These are phyloP conservation scores for Populus pruinosa DNA, from an alignment of 345 rosid genomes.

Conservation along the genomic window DNA sequence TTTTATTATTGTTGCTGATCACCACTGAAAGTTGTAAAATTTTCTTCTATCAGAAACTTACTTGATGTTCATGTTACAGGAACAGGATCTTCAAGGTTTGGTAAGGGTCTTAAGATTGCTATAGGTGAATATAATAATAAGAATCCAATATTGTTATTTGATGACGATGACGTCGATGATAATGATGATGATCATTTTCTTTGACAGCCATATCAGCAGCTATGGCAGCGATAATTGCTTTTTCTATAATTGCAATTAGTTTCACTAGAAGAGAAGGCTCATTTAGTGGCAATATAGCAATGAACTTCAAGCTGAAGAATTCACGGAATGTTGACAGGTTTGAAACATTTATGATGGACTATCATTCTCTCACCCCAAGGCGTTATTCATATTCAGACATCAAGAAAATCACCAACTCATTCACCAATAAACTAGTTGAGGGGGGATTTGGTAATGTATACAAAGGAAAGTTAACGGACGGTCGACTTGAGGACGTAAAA, in stretches of 20 bases:
- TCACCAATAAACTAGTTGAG: constrained; percentile 18
- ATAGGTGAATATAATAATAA: neutral
- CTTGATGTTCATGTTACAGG: too few species aligned
- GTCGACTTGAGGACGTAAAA: too few species aligned
- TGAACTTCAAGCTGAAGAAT: neutral
- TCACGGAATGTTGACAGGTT: neutral
- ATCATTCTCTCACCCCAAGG: constrained; percentile 10
- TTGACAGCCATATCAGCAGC: neutral
- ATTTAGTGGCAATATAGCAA: neutral
- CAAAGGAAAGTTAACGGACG: too few species aligned
- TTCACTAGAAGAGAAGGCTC: neutral
- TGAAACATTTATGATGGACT: constrained; percentile 11
- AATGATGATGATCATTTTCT: neutral
- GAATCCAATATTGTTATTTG: neutral
- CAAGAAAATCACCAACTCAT: constrained; percentile 28
- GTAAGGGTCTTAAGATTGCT: neutral
- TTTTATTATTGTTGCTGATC: too few species aligned
- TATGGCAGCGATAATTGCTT: neutral
- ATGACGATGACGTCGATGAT: neutral
- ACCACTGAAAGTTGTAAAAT: too few species aligned
- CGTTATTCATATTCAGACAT: constrained; percentile 15
- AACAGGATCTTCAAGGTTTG: neutral
- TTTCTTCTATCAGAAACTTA: too few species aligned
- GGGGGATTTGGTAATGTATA: constrained; percentile 38
- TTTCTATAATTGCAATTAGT: neutral